phyloP scores from a whole-genome alignment of 139 green algal genomes.

The Chlorokybus atmophyticus region DNA sequence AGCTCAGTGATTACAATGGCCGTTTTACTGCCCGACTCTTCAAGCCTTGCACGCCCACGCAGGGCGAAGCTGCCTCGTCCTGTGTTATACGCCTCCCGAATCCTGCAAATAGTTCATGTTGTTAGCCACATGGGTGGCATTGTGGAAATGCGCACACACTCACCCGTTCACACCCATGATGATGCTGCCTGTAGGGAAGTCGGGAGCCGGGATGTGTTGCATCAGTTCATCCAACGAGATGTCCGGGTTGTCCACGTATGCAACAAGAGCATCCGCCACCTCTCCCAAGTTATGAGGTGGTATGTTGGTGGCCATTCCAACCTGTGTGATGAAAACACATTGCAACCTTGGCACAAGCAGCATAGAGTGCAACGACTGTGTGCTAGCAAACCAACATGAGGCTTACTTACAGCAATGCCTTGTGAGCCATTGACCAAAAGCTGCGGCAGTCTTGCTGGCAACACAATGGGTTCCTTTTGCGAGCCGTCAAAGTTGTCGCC shows the following conservation, averaged over 20 bases:
- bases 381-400: too few species aligned
- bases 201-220: constrained; percentile 66
- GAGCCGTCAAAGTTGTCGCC: constrained; percentile 34
- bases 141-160: too few species aligned
- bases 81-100: constrained; percentile 50
- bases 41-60: constrained; percentile 49
- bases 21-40: constrained; percentile 22
- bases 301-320: constrained; percentile 90
- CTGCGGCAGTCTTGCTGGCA: constrained; percentile 73
- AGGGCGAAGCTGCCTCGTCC: constrained; percentile 57
- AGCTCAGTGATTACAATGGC: constrained; percentile 63
- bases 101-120: too few species aligned
- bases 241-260: constrained; percentile 63
- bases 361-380: too few species aligned
- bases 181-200: constrained; percentile 84
- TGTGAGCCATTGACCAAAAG: constrained; percentile 85
- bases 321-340: too few species aligned
- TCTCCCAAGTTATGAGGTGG: constrained; percentile 91
- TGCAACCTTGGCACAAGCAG: too few species aligned
- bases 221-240: constrained; percentile 57
- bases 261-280: constrained; percentile 63
- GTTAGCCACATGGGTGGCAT: too few species aligned
- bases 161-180: constrained; percentile 24
- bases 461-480: constrained; percentile 66
- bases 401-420: constrained; percentile 68